Evolutionary conservation across 768 basidiomycete genomes (phyloP).

Genomic region (Serendipita sp.): DNA sequence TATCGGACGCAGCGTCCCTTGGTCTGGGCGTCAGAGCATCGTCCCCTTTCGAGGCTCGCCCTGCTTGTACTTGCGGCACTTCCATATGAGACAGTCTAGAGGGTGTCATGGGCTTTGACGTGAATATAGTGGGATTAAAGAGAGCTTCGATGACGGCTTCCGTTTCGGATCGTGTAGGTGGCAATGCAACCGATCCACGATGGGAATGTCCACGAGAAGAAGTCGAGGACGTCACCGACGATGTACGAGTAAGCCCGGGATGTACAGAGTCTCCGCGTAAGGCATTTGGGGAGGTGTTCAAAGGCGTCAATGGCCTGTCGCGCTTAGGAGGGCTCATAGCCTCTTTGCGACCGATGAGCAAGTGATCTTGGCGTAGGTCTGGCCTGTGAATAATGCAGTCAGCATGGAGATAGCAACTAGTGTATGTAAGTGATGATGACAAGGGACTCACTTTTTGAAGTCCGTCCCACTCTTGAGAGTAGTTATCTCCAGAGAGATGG

Average conservation of each 20-base stretch:
- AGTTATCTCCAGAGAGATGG: not conserved
- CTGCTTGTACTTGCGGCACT: not conserved
- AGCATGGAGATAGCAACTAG: not conserved
- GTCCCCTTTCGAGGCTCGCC: not conserved
- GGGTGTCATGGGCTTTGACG: not conserved
- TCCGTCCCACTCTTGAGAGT: not conserved
- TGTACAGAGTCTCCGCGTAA: not conserved
- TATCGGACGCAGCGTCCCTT: not conserved
- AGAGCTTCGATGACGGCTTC: constrained; percentile 4
- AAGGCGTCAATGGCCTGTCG: not conserved
- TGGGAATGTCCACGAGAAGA: not conserved
- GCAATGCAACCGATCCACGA: not conserved
- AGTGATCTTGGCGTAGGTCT: not conserved
- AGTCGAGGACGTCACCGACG: not conserved
- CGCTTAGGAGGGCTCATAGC: not conserved
- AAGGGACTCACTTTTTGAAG: not conserved
- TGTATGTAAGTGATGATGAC: not conserved
- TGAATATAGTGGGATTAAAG: not conserved
- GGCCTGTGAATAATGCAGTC: not conserved
- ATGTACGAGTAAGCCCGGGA: not conserved
- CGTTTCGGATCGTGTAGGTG: not conserved
- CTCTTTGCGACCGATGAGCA: not conserved
- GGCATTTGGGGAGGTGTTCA: not conserved
- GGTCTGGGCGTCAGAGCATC: not conserved
- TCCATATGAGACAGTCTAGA: not conserved